Evolutionary conservation across 371 early-diverging fungal species (phyloP).

Genomic region (Mycotypha africana): DNA sequence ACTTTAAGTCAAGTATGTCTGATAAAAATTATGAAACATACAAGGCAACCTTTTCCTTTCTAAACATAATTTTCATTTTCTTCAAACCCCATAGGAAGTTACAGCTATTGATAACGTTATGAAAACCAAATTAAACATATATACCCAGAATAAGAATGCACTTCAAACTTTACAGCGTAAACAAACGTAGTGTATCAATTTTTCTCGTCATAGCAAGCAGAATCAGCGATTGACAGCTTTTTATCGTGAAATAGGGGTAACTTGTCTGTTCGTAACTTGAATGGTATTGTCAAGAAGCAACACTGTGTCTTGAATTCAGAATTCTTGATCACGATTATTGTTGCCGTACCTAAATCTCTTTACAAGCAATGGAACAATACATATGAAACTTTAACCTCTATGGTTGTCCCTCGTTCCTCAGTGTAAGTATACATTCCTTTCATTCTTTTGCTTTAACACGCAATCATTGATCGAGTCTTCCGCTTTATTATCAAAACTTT

Average conservation of each 20-base stretch:
- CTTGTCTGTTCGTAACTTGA: slow-evolving; percentile 79
- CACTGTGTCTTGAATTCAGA: slow-evolving; percentile 90
- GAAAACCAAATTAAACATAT: slow-evolving; percentile 81
- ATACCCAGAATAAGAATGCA: slow-evolving; percentile 75
- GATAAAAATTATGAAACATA: slow-evolving; percentile 2
- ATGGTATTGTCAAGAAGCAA: slow-evolving; percentile 86
- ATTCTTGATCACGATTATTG: slow-evolving; percentile 84
- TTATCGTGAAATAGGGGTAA: slow-evolving; percentile 81
- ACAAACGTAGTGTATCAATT: slow-evolving; percentile 53
- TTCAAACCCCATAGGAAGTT: slow-evolving; percentile 63
- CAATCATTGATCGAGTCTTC: too few relatives aligned
- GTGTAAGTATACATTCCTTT: slow-evolving; percentile 45
- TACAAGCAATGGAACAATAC: slow-evolving; percentile 77
- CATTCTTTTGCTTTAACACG: background rate
- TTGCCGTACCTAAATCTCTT: slow-evolving; percentile 87
- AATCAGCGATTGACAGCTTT: too few relatives aligned
- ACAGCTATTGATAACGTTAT: slow-evolving; percentile 77
- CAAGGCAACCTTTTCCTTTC: background rate
- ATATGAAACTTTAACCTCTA: slow-evolving; percentile 87
- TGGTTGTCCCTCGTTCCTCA: slow-evolving; percentile 95
- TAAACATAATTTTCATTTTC: slow-evolving; percentile 1
- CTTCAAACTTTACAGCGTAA: slow-evolving; percentile 78
- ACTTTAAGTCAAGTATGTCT: slow-evolving; percentile 49
- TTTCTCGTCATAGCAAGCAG: too few relatives aligned
- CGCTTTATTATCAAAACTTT: too few relatives aligned